Base-by-base conservation (phyloP, 768 basidiomycete species). In the Leccinum subtestaceum region DNA sequence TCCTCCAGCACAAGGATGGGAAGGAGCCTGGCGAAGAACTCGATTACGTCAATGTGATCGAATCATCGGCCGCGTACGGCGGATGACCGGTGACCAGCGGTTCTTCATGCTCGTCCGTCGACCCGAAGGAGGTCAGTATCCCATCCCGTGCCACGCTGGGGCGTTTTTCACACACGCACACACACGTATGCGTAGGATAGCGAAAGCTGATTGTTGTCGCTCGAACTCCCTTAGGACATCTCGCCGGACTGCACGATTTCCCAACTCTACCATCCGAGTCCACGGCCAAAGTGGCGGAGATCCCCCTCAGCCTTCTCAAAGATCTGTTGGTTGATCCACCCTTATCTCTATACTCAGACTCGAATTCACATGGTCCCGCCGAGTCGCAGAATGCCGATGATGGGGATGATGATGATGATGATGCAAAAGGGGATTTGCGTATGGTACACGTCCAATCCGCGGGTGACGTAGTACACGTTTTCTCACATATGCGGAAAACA, bases 191-290 rank as follows among this genome's bases (percentile, higher is more conserved):
- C 52, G 10, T 25, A 40, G 4, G 7, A 15, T 10, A n/a, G 40
- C 31, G 25, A 40, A 64, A 31, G 50, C 60, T 62, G 47, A 55
- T 60, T n/a, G 2, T 38, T 49, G 17, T 27, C 10, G 2, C 48
- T 61, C 49, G 53, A 52, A 11, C 11, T 10, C 52, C 34, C 25
- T 27, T 60, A 97, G 95, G 95, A 23, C 86, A 97, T 49, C 78
- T 98, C 55, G 95, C 93, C 19, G 93, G 95, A 10, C 76, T 98
- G 45, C 86, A 88, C 70, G 94, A 98, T 68, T 95, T 95, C 75
- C 91, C 93, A 56, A 84, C 90, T 21, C 72, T 75, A 40, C 70
- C 81, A 65, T 72, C 77, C 48, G 75, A 78, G 15, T 75, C 78
- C 11, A 59, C 67, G n/a, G 67, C 67, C 15, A 70, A 70, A 38